Evolutionary conservation across 176 grass and related monocot genomes (phyloP), one percentile per base, ranked within the genome.

Genomic region (Triticum turgidum): DNA sequence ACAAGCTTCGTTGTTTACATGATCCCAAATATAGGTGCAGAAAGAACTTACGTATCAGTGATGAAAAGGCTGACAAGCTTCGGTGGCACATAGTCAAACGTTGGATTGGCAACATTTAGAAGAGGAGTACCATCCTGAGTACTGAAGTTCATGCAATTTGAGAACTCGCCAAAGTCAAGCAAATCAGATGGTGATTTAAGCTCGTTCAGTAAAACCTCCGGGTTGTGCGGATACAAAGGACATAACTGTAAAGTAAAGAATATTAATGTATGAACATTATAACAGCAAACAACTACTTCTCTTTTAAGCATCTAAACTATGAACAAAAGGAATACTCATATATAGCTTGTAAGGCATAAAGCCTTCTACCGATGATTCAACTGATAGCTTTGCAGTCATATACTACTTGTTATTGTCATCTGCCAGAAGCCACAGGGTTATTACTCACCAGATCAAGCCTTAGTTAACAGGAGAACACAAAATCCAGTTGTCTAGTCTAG

Each of bases 11-110:
- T 85, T 61, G 59, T 32, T 71, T 75, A 37, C 27, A 21, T 58
- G 20, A 75, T 45, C 12, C 17, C 17, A 29, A 51, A 45, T 73
- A 39, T 71, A 45, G 72, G 42, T 30, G 24, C 44, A 75, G 7
- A 84, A 38, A 73, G 25, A 80, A 61, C 92, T 94, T 91, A 99
- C 97, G 90, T 96, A 75, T 99, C 94, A 9, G 97, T 99, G 80
- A 99, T 86, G 74, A 96, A 99, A 47, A 99, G 90, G 66, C 97
- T 96, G 85, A 99, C 92, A 49, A 96, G 97, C 76, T 99, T 99
- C 7, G 97, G 92, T 3, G 92, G 94, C 42, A 99, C 92, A 47
- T 96, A 96, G 68, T 99, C 97, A 92, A 99, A 99, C 41, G 97
- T 89, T 30, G 97, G 97, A 69, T 99, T 99, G 24, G 91, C 97